These are phyloP conservation scores for Irpex sp. DNA, from an alignment of 1,284 basidiomycete species.

Conservation along the genomic window DNA sequence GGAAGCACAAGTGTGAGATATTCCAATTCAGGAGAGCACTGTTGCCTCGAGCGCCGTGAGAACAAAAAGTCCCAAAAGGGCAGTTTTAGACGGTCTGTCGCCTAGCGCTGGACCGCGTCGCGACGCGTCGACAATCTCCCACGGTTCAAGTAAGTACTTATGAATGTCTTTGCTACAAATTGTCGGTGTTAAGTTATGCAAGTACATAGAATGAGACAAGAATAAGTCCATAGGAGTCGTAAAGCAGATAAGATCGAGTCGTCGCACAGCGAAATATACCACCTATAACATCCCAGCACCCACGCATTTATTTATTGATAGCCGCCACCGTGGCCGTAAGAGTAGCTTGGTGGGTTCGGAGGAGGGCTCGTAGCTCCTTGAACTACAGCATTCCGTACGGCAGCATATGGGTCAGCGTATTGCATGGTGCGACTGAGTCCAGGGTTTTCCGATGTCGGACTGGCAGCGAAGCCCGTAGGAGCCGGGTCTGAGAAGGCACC, in stretches of 20 bases:
- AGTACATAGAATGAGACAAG: not conserved
- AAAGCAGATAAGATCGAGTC: not conserved
- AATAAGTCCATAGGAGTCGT: not conserved
- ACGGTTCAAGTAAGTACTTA: not conserved
- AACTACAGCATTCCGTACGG: conserved; percentile 49
- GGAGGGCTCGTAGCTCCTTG: conserved; percentile 4
- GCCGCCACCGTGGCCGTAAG: not conserved
- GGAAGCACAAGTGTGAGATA: not conserved
- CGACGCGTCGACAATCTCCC: not conserved
- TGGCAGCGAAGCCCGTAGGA: conserved; percentile 54
- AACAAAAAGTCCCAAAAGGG: not conserved
- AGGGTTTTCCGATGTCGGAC: conserved; percentile 37
- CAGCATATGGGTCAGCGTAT: conserved; percentile 77
- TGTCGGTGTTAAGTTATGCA: not conserved
- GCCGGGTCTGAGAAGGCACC: conserved; percentile 83
- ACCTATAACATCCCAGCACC: not conserved
- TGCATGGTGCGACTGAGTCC: conserved; percentile 82
- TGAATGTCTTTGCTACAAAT: not conserved
- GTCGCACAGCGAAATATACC: not conserved
- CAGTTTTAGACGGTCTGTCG: not conserved
- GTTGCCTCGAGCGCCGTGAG: not conserved
- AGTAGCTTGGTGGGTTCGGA: conserved; percentile 7
- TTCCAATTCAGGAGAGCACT: not conserved
- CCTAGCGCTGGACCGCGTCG: not conserved
- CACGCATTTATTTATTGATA: no score